Evolutionary conservation across 2,329 filamentous ascomycete genomes (phyloP), one percentile per base, ranked within the genome.

Genomic region (Colletotrichum agaves): DNA sequence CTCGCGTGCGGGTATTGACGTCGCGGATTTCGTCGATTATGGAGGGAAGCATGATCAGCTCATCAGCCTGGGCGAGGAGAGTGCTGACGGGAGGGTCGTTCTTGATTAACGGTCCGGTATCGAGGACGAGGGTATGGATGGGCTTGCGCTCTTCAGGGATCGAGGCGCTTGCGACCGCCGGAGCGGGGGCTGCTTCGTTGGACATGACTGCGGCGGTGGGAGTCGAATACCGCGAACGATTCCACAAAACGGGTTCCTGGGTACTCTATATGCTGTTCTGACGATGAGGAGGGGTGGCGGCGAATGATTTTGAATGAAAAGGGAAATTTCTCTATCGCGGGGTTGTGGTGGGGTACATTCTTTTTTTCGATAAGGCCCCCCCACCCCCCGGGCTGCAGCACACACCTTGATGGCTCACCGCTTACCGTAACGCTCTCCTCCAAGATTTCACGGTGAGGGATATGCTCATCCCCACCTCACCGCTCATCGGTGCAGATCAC

Each of bases 21-120:
- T 98, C 95, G 75, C 93, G 84, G 83, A 97, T 97, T 82, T 99
- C 96, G 58, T 89, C 86, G 33, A 98, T 84, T 63, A 99, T 93
- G 7, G 91, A 90, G 0, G 94, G 94, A 0, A 95, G 92, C 1
- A 94, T 98, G 74, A 94, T 88, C 46, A 98, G 85, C 67, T 86
- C 83, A 74, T 96, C 90, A 53, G 93, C 90, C 76, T 93, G 90
- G 41, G 88, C 86, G 58, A 97, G 83, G 11, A 99, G 88, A 0
- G 92, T 93, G 50, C 93, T 97, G 23, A 96, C 88, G 11, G 93
- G 84, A 12, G 95, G 93, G 71, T 96, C 91, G 81, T 98, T 98
- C 77, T 95, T 95, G 78, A 99, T 94, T 69, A 99, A 89, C 7
- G 95, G 94, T 27, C 94, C 95, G 3, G 96, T 92, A 77, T 99